A percentile compares a stretch with the other conserved stretches of the same genome.
phyloP scores from a whole-genome alignment of 176 grass and related monocot species.

The Zoysia pacifica region DNA sequence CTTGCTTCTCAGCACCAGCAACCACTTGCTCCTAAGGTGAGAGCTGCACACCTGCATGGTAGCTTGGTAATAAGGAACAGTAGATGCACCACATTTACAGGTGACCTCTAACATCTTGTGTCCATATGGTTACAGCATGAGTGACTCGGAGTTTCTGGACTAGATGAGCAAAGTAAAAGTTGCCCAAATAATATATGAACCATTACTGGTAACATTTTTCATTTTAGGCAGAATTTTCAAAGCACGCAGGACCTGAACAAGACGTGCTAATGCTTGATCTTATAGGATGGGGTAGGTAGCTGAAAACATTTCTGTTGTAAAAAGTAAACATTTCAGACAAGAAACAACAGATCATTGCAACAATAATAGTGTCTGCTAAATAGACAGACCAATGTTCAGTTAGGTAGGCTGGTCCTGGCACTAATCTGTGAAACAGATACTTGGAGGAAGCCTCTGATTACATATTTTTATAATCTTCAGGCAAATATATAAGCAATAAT shows the following conservation, averaged over 20 bases:
- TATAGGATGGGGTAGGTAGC: background rate
- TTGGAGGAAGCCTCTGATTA: background rate
- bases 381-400: background rate
- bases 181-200: background rate
- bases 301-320: background rate
- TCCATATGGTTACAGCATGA: background rate
- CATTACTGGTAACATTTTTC: background rate
- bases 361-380: background rate
- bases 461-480: background rate
- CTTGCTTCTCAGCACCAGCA: conserved; percentile 50
- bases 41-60: background rate
- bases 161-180: background rate
- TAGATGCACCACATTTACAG: background rate
- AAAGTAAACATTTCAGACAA: background rate
- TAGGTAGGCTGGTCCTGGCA: background rate
- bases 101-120: background rate
- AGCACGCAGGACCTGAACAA: background rate
- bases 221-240: background rate
- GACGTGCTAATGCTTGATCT: background rate
- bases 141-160: conserved; percentile 12
- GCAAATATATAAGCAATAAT: conserved; percentile 17
- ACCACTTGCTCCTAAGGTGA: conserved; percentile 47
- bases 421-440: background rate
- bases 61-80: background rate
- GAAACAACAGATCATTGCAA: background rate